Base-by-base conservation (phyloP, 2,329 filamentous ascomycete genomes). In the Hymenotorrendiella dingleyae region DNA sequence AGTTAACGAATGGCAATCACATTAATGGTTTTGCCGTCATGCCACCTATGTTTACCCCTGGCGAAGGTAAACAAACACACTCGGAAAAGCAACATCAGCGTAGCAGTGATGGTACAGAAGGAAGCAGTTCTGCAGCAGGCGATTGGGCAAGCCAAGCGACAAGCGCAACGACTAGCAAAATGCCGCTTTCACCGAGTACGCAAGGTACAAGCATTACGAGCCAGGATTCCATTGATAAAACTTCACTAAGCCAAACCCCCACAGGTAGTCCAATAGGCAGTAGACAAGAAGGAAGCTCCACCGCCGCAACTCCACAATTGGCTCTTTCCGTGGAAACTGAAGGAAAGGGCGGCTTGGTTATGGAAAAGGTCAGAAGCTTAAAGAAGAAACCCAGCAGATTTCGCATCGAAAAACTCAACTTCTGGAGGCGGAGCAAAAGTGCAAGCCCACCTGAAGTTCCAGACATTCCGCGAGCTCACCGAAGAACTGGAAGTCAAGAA, bases 201-300 rank as follows among this genome's bases (percentile, higher is more conserved):
- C 71, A 79, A 55, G 79, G 78, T 28, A 82, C 79, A 14, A 82
- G 78, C 60, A 77, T 82, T 49, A 72, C 78, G 51, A 82, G 78
- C 61, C 70, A 71, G n/a, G 50, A 49, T 20, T 45, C 24, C 38
- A 47, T 36, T 43, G 45, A 44, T 20, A 49, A 43, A 27, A 38
- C 19, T 20, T 29, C 47, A 5, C 26, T 43, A n/a, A 42, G 36
- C 27, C 39, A 46, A 23, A 49, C 49, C 24, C 46, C 51, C 12
- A 53, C 45, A 16, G 35, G 41, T 9, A 45, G 48, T 30, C 47
- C 46, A 28, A 30, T 63, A 8, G 66, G 65, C 17, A 44, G 41
- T 22, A 53, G 21, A 46, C 47, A 28, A 58, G 53, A 43, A 59
- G 53, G 43, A 54, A 24, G 11, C n/a, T 40, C 37, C 4, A n/a